Conservation (phyloP, 371 early-diverging fungal genomes). For the Mucor irregularis region DNA sequence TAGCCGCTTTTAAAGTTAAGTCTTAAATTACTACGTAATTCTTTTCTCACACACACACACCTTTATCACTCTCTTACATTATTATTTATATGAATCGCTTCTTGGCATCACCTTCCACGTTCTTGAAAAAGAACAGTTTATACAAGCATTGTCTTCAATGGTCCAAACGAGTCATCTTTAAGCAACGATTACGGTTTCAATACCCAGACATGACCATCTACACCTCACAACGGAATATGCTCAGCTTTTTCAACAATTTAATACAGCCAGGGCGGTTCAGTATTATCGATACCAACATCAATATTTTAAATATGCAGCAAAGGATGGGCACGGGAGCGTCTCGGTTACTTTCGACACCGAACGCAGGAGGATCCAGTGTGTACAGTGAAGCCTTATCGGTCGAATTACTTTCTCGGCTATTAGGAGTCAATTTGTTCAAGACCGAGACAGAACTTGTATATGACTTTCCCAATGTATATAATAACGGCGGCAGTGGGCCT, state of each 20-base stretch:
- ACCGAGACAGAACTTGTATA: constrained; percentile 57
- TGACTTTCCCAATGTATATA: constrained; percentile 22
- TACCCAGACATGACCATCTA: constrained; percentile 34
- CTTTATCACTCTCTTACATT: too few species aligned
- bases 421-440: constrained; percentile 45
- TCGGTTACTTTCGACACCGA: constrained; percentile 41
- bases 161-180: too few species aligned
- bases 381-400: constrained; percentile 57
- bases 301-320: background rate
- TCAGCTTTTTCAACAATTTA: constrained; percentile 9
- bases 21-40: too few species aligned
- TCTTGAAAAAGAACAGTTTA: too few species aligned
- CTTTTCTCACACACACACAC: too few species aligned
- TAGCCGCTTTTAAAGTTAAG: too few species aligned
- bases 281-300: constrained; percentile 24
- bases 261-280: constrained; percentile 1
- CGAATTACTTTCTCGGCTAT: constrained; percentile 50
- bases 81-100: too few species aligned
- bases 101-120: too few species aligned
- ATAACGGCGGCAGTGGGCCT: constrained; percentile 34
- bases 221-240: constrained; percentile 19
- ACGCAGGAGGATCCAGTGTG: constrained; percentile 56
- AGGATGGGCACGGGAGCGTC: constrained; percentile 10
- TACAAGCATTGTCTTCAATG: too few species aligned
- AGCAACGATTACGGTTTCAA: constrained; percentile 13